phyloP scores from a whole-genome alignment of 164 flowering plant species.

The Chimonanthus salicifolius region DNA sequence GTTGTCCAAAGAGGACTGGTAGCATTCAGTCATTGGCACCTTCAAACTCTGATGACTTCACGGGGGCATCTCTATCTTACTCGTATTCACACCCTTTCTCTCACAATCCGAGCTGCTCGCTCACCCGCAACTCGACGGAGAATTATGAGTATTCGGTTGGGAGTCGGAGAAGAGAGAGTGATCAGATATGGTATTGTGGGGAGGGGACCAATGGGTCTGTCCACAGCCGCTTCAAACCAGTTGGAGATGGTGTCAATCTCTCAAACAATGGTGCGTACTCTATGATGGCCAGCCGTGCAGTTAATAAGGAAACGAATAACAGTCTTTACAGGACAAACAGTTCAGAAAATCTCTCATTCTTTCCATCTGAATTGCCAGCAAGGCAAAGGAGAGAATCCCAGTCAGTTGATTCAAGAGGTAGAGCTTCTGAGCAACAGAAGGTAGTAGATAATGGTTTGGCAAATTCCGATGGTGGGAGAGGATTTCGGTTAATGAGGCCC shows the following conservation, averaged over 20 bases:
- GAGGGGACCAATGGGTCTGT: constrained; percentile 98
- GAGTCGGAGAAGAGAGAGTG: constrained; percentile 50
- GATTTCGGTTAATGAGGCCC: constrained; percentile 20
- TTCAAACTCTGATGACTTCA: constrained; percentile 69
- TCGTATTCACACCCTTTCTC: constrained; percentile 75
- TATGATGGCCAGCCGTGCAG: constrained; percentile 5
- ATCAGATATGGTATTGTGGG: constrained; percentile 84
- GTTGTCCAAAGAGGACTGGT: constrained; percentile 26
- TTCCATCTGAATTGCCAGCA: constrained; percentile 88
- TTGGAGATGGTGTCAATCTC: constrained; percentile 70
- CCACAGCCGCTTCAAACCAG: constrained; percentile 84
- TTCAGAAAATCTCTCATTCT: constrained; percentile 64
- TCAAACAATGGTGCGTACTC: constrained; percentile 46
- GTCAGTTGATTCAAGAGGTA: constrained; percentile 56
- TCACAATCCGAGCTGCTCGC: constrained; percentile 94
- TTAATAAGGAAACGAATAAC: constrained; percentile 34
- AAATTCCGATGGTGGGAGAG: constrained; percentile 24
- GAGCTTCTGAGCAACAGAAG: constrained; percentile 41
- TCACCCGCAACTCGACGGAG: constrained; percentile 78
- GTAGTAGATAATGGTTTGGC: constrained; percentile 23
- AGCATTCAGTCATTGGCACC: constrained; percentile 61
- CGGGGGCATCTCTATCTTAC: constrained; percentile 63
- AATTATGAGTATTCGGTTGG: constrained; percentile 65
- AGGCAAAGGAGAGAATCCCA: constrained; percentile 47
- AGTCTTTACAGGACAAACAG: constrained; percentile 41